Evolutionary conservation across 176 grass and related monocot genomes (phyloP), one percentile per base, ranked within the genome.

Genomic region (Oryza australiensis): DNA sequence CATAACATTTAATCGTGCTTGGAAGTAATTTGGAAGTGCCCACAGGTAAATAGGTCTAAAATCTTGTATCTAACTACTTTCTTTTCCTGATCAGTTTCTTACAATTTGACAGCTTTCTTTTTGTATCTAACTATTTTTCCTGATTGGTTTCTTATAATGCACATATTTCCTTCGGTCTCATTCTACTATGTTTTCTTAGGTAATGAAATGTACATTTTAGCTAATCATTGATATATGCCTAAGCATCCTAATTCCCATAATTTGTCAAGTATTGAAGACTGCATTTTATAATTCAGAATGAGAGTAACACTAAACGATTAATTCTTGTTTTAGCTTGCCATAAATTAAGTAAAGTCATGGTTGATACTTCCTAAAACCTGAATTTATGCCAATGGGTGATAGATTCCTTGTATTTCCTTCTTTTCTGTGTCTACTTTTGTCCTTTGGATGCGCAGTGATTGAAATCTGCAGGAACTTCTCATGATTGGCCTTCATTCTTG

Each of bases 401-500:
- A 22, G n/a, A 23, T 51, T 73, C 12, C 42, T 75, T 51, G 32
- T 63, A 78, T 83, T 73, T 60, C n/a, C 55, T 59, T 59, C 5
- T 23, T 59, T 59, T 59, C 22, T 59, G 5, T 59, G 55, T 20
- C 16, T 34, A 22, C 12, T 40, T 83, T 28, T 81, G 4, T 48
- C 29, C 67, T 73, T 72, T 28, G 64, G 83, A 68, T 90, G 38
- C 28, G 64, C 12, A 78, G 14, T 38, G 73, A 77, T 82, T 73
- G 46, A 82, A 13, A 73, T 60, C 24, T 26, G 77, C 62, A 62
- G 3, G 23, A 62, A 64, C 55, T 53, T 83, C 37, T 48, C 71
- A 80, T 83, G 84, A 90, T 90, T 75, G 20, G 32, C 22, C 49
- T 53, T 14, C 75, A 57, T 70, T 75, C 38, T 76, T 53, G 53